A percentile compares a stretch with the other conserved stretches of the same genome.
Evolutionary conservation across 2,329 filamentous ascomycete species (phyloP).

Genomic region (Orbilia ellipsospora): DNA sequence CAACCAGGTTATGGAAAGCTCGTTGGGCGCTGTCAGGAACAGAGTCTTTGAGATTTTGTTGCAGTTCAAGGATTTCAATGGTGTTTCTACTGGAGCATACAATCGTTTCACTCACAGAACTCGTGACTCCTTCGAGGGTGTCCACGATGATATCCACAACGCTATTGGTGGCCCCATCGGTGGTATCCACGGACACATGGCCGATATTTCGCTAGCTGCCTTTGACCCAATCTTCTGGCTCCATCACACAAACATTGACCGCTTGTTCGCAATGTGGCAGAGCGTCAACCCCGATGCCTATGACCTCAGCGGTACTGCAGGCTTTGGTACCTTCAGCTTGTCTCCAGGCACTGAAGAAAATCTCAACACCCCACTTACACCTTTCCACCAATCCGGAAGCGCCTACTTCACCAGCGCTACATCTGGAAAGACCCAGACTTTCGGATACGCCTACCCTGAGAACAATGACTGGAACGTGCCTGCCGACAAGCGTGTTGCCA

Average conservation of each 20-base stretch:
- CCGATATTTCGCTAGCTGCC: slow-evolving; percentile 69
- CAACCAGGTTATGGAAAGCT: slow-evolving; percentile 23
- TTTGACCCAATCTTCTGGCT: slow-evolving; percentile 84
- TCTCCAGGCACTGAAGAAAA: not conserved
- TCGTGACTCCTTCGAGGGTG: slow-evolving; percentile 72
- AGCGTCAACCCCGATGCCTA: slow-evolving; percentile 69
- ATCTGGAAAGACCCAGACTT: not conserved
- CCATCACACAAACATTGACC: slow-evolving; percentile 80
- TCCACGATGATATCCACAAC: slow-evolving; percentile 72
- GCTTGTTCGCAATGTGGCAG: slow-evolving; percentile 82
- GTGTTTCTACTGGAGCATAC: slow-evolving; percentile 16
- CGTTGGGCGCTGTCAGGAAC: slow-evolving; percentile 2
- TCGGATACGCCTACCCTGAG: slow-evolving; percentile 32
- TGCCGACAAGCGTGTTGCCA: slow-evolving; percentile 60
- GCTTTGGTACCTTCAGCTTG: slow-evolving; percentile 22
- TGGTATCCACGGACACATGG: slow-evolving; percentile 54
- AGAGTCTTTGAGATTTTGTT: slow-evolving; percentile 61
- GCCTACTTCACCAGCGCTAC: slow-evolving; percentile 11
- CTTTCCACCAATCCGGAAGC: slow-evolving; percentile 16
- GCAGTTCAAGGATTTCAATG: slow-evolving; percentile 16
- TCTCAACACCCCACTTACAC: slow-evolving; percentile 22
- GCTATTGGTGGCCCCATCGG: slow-evolving; percentile 54
- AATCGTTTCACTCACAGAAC: slow-evolving; percentile 9
- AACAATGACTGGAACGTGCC: slow-evolving; percentile 24
- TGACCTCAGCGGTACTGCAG: not conserved